Evolutionary conservation across 495 filamentous ascomycete species (phyloP), one percentile per base, ranked within the genome.

Genomic region (Penicillium roqueforti): DNA sequence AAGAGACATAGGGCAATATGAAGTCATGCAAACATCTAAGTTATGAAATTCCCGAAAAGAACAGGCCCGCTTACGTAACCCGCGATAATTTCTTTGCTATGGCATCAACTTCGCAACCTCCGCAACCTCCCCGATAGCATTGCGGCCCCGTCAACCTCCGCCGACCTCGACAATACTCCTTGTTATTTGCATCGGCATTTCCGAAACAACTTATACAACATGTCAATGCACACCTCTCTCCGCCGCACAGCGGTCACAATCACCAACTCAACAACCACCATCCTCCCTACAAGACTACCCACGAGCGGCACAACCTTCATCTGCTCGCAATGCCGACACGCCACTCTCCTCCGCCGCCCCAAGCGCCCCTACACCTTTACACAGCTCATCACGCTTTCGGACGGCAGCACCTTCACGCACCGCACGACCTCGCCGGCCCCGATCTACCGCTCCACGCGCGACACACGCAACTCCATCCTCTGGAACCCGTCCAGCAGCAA

Each of bases 341-440:
- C 93, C 22, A 88, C 87, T n/a, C 87, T 96, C 55, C 81, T 98
- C 65, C 83, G 80, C 31, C 91, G 95, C 3, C 89, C 89, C 14
- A 85, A 88, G 62, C 86, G 92, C 4, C 93, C 93, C 29, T 97
- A 97, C 82, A 89, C 86, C 60, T 96, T 96, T 82, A 96, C 93
- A 19, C 93, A 98, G 73, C 85, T 98, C 29, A 80, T 97, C 49
- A 92, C 92, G 51, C 86, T 96, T 57, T 86, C 85, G n/a, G 93
- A 98, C 79, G 93, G 93, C 51, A 84, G 80, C 63, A 87, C 90
- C 51, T 97, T 84, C 81, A 84, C 87, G 11, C 80, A 88, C 53
- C 92, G 95, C 63, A 96, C 95, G 7, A 95, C 92, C 11, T 90
- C 86, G 8, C 93, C 93, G 3, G 58, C 73, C 13, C 87, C 89